Percentiles rank a stretch among this genome's conserved stretches.
Conservation (phyloP, 257 asterid genomes). For the Agastache rugosa region DNA sequence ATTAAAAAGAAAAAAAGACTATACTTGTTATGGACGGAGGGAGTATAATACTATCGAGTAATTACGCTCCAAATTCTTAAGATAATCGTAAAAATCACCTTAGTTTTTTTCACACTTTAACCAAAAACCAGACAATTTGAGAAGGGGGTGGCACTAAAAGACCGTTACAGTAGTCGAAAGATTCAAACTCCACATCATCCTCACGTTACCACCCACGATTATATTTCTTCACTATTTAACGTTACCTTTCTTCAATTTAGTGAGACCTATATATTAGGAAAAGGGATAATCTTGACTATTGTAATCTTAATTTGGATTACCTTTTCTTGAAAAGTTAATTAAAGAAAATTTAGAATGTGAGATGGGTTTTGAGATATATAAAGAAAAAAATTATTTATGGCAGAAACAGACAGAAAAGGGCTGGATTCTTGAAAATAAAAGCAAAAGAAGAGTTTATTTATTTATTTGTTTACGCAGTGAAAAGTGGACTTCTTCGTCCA, state of each 20-base stretch:
- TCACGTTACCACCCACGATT: conserved; percentile 56
- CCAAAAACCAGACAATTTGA: conserved; percentile 20
- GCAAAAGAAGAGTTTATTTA: conserved; percentile 33
- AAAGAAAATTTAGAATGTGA: conserved; percentile 17
- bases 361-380: conserved; percentile 24
- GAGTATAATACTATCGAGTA: neutral
- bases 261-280: neutral
- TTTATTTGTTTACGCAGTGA: conserved; percentile 12
- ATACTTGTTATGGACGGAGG: too few species aligned
- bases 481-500: conserved; percentile 11
- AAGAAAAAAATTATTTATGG: neutral
- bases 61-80: conserved; percentile 8
- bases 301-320: neutral
- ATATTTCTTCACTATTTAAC: conserved; percentile 28
- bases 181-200: conserved; percentile 52
- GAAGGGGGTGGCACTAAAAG: conserved; percentile 52
- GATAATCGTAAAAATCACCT: neutral
- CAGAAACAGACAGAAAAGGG: conserved; percentile 30
- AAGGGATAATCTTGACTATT: conserved; percentile 18
- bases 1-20: too few species aligned
- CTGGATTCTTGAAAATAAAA: conserved; percentile 39
- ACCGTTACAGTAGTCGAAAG: conserved; percentile 43
- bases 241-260: conserved; percentile 26
- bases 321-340: neutral
- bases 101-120: neutral